Evolutionary conservation across 768 basidiomycete species (phyloP), one percentile per base, ranked within the genome.

Genomic region (Xerocomellus dryophilus): DNA sequence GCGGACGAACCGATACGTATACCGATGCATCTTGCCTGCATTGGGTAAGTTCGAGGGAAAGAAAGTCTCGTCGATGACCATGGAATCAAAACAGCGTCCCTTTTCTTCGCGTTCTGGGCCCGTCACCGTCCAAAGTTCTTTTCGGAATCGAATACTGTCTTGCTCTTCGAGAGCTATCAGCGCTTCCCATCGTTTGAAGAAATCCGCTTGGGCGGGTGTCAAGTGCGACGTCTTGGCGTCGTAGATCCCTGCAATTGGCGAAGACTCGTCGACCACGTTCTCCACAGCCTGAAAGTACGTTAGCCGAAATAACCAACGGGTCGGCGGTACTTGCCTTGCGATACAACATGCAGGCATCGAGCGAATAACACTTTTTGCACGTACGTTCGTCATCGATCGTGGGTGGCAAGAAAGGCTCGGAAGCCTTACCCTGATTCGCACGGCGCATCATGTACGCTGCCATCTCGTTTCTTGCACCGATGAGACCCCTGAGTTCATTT

Each of bases 281-380:
- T 93, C 92, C 7, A 90, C 82, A 6, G 88, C 81, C 87, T 90
- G 51, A 50, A 52, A 41, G 38, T 27, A 20, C 15, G 15, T 64
- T n/a, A 55, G 50, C 12, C 17, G 50, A 45, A 29, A 46, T 1
- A 32, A 34, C 14, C 6, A 14, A 25, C 7, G 6, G 14, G 14
- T 11, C 11, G 10, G 21, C 51, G 29, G 47, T 45, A 43, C 73
- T 29, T 56, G 86, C 91, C 78, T 88, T 90, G 41, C 96, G 87
- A 73, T 94, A 98, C 11, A 99, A 77, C 88, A 98, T 93, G 70
- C 97, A 98, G 2, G 84, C 79, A 62, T 99, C 92, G 7, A 90
- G 71, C 0, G 81, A 78, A 65, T 85, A 98, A 65, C 97, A 98
- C 45, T 76, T 80, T 65, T 84, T 83, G 69, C 97, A 99, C 11